These are phyloP conservation scores for Debaryomyces subglobosus DNA, from an alignment of 1,139 yeast species.

Conservation along the genomic window DNA sequence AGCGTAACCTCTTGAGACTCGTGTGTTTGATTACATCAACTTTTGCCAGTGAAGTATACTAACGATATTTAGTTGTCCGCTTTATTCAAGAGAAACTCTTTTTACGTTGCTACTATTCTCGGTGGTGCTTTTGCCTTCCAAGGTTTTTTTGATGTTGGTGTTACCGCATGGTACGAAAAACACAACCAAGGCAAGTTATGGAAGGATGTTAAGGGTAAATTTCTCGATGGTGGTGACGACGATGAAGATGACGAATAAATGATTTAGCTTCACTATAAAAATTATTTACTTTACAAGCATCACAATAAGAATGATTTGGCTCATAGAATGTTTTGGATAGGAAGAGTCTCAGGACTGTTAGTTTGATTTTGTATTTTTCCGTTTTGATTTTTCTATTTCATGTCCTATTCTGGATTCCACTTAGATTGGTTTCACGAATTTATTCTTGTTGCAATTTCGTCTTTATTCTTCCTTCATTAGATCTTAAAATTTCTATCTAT, in stretches of 20 bases:
- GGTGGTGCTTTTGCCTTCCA: constrained; percentile 91
- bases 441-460: neutral
- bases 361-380: neutral
- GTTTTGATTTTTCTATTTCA: neutral
- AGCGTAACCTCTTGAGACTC: neutral
- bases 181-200: constrained; percentile 96
- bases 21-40: neutral
- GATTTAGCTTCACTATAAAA: constrained; percentile 2
- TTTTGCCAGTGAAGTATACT: constrained; percentile 10
- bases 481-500: constrained; percentile 5
- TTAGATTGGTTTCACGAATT: neutral
- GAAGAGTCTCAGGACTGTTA: neutral
- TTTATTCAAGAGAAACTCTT: constrained; percentile 90
- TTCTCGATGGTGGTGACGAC: constrained; percentile 60
- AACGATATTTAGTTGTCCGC: constrained; percentile 34
- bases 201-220: constrained; percentile 83
- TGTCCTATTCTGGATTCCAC: neutral
- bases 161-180: constrained; percentile 81
- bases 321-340: neutral
- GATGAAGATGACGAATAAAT: constrained; percentile 54
- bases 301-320: constrained; percentile 1
- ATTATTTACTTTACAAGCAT: neutral
- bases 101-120: constrained; percentile 83
- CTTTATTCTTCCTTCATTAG: constrained; percentile 6
- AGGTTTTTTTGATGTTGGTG: constrained; percentile 74